Conservation (phyloP, 116 monocot genomes). For the Dioscorea cayenensis region DNA sequence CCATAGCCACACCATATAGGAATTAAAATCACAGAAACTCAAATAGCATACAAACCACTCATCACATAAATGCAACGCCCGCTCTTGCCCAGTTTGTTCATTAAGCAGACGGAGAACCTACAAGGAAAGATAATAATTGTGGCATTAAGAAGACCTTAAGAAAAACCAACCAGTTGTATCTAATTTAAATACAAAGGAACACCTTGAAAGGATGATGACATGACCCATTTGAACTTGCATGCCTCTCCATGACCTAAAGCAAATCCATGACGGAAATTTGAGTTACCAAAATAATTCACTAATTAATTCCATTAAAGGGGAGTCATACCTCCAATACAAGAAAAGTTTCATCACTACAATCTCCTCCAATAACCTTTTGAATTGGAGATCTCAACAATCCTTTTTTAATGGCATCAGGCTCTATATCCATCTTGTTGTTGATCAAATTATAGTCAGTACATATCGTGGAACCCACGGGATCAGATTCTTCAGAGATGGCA, state of each 20-base stretch:
- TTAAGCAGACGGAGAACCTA: conserved; percentile 87
- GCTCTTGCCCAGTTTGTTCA: conserved; percentile 66
- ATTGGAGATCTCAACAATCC: conserved; percentile 6
- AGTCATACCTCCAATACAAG: conserved; percentile 78
- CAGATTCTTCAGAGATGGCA: conserved; percentile 62
- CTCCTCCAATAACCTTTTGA: conserved; percentile 7
- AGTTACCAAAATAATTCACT: background rate
- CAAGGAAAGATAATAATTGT: conserved; percentile 1
- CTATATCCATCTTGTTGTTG: background rate
- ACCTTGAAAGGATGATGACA: conserved; percentile 56
- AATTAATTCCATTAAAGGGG: background rate
- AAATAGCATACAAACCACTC: conserved; percentile 61
- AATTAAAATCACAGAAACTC: background rate
- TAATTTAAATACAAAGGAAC: background rate
- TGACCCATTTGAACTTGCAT: conserved; percentile 23
- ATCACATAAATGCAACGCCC: conserved; percentile 61
- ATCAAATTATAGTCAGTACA: background rate
- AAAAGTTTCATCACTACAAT: conserved; percentile 34
- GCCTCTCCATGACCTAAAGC: conserved; percentile 77
- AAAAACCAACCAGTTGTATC: background rate
- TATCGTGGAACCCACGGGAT: conserved; percentile 2
- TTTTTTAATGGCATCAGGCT: background rate
- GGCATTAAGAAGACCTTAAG: background rate
- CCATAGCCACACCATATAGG: background rate
- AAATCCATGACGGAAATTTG: background rate